Evolutionary conservation across 2,329 filamentous ascomycete genomes (phyloP), one percentile per base, ranked within the genome.

Genomic region (Triangularia verruculosa): DNA sequence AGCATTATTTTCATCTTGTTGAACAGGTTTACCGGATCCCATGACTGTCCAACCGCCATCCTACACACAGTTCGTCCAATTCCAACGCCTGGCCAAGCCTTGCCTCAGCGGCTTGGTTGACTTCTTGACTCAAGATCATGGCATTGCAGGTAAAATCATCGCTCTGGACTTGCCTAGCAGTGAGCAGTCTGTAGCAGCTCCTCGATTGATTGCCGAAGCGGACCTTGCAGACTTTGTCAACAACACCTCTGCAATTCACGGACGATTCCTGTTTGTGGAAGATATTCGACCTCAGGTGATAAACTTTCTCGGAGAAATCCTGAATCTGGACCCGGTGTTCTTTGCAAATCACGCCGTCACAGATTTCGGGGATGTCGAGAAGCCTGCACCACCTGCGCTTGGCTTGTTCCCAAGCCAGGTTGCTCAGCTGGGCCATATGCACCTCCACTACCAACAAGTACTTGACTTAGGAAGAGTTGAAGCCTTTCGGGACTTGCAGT

Each of bases 311-410:
- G 63, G 67, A 4, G 52, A 60, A n/a, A 27, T 17, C 8, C 61
- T 69, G 12, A 66, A 67, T 54, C 15, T 70, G 1, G 68, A 70
- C 51, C 68, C 68, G 1, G 28, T 69, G 8, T 70, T 69, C 59
- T 70, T 70, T 59, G 68, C 67, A 2, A 59, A 58, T 30, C 59
- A 70, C 22, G 28, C 69, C 17, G 59, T 22, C n/a, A 69, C 68
- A 2, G 47, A 68, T 34, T 64, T 69, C 25, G 28, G 62, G 24
- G 61, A 70, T 15, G 57, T 69, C 25, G 67, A 70, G 52, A 67
- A 65, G 6, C 57, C 66, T 6, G n/a, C n/a, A n/a, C 67, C 68
- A n/a, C 68, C 67, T 12, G 67, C 64, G n/a, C 56, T 68, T 6
- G 63, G 62, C 4, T 34, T 67, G 2, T 57, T 64, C 51, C 68